phyloP scores from a whole-genome alignment of 441 rosid genomes.

The Pelargonium fulgidum region DNA sequence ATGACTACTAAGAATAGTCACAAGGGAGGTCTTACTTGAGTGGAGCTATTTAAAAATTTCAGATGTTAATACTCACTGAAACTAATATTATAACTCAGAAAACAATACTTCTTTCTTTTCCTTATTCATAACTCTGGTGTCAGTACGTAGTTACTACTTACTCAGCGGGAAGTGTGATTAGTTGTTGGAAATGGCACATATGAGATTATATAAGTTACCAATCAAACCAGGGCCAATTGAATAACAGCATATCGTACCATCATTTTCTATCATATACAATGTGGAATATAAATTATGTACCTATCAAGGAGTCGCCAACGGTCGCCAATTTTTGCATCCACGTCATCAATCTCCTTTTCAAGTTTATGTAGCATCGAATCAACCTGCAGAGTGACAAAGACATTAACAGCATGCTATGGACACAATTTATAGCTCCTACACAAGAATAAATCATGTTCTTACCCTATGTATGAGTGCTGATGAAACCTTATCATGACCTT shows the following conservation, averaged over 20 bases:
- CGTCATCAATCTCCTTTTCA: constrained; percentile 83
- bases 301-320: constrained; percentile 77
- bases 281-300: constrained; percentile 27
- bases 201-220: too few species aligned
- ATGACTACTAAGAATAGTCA: too few species aligned
- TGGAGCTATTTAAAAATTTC: background rate
- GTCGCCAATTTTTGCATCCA: constrained; percentile 75
- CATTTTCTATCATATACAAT: background rate
- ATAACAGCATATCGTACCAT: too few species aligned
- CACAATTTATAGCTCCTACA: background rate
- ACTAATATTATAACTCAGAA: background rate
- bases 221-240: too few species aligned
- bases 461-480: constrained; percentile 74
- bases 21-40: background rate
- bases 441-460: constrained; percentile 12
- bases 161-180: too few species aligned
- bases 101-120: background rate
- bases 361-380: constrained; percentile 81
- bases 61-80: background rate
- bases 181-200: too few species aligned
- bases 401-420: constrained; percentile 14
- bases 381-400: constrained; percentile 38
- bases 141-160: too few species aligned
- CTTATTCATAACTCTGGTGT: background rate
- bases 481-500: constrained; percentile 48